Evolutionary conservation across 352 stramenopile species (phyloP), one percentile per base, ranked within the genome.

Genomic region (Globisporangium paddicum): DNA sequence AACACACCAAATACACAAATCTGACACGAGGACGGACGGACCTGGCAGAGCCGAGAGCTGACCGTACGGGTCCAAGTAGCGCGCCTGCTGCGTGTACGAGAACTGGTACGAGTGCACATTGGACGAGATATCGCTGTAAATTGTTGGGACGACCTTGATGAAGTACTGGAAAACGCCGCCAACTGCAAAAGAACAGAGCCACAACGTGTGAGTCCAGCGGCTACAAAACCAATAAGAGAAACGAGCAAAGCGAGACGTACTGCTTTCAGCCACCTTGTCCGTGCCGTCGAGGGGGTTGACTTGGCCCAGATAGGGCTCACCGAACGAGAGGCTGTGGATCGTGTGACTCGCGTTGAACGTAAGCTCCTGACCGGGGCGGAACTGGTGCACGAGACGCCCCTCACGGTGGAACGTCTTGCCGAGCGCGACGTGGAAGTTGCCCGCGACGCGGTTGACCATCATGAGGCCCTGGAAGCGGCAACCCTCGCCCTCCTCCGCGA

Each of bases 111-210:
- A 91, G 50, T 81, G 65, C 21, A 85, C 79, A 3, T 72, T 67
- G 11, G 80, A 71, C 56, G 81, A 76, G 21, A 86, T 82, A 48
- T 92, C 82, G 62, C 77, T 86, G 72, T 90, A 94, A 60, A 94
- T 88, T 25, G 85, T 94, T 21, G 85, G 85, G 51, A 94, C 83
- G 46, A 94, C 83, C 70, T 94, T 94, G 71, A 94, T 87, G 60
- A 89, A 91, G 71, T 94, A 94, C 71, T 94, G 82, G 63, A 90
- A 93, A 55, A 93, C 79, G 16, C 78, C 84, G 13, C 84, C 84
- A 32, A 59, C 84, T 94, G 50, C 7, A 69, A 26, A 14, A n/a
- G 49, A 35, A 40, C 28, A 5, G 11, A 54, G 56, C 14, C n/a
- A 67, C 7, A 35, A n/a, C 18, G 25, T 11, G 16, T 35, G 25